phyloP scores from a whole-genome alignment of 305 asterid genomes.

The Rubia peregrina region DNA sequence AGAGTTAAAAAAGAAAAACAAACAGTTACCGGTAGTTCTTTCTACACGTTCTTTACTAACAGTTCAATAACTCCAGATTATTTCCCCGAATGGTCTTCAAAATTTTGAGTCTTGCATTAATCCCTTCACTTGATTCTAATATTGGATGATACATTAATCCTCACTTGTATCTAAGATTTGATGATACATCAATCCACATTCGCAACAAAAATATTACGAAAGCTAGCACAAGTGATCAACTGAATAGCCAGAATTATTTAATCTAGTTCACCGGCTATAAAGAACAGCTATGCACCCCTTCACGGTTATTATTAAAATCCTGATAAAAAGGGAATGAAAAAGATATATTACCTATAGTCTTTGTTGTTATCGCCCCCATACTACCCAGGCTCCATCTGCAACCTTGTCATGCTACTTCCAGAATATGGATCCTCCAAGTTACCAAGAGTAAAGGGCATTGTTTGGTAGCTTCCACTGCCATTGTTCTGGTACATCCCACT shows the following conservation, averaged over 20 bases:
- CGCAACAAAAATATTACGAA: not conserved
- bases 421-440: slow-evolving; percentile 52
- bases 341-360: slow-evolving; percentile 57
- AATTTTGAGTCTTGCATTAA: not conserved
- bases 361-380: slow-evolving; percentile 61
- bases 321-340: not conserved
- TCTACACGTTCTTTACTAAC: not conserved
- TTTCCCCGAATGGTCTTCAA: not conserved
- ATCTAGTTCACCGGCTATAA: not conserved
- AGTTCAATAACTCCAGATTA: not conserved
- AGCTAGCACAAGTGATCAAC: too few species aligned
- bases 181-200: not conserved
- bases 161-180: not conserved
- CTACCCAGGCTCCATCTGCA: slow-evolving; percentile 66
- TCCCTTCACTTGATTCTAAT: too few species aligned
- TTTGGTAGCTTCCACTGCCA: slow-evolving; percentile 52
- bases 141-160: not conserved
- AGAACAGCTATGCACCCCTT: not conserved
- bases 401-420: slow-evolving; percentile 53
- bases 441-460: slow-evolving; percentile 48
- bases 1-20: not conserved
- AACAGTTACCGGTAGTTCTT: not conserved
- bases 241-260: too few species aligned
- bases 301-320: not conserved
- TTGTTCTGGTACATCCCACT: slow-evolving; percentile 48